These are phyloP conservation scores for Yarrowia divulgata DNA, from an alignment of 805 yeast species.

Conservation along the genomic window DNA sequence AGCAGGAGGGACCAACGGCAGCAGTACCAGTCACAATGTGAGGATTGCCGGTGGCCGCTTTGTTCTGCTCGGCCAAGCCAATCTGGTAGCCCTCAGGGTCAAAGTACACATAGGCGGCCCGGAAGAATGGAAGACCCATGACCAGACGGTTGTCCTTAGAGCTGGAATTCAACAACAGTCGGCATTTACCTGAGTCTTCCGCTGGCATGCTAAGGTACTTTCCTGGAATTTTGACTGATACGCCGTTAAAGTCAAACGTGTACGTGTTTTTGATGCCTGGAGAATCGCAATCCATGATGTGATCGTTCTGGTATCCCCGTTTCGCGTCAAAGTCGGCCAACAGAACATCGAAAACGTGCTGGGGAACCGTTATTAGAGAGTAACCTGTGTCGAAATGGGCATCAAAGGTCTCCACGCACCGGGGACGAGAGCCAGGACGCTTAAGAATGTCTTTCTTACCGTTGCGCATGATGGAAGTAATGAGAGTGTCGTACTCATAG, in stretches of 20 bases:
- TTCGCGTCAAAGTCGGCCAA: neutral
- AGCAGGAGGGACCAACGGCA: neutral
- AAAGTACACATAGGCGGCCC: conserved; percentile 20
- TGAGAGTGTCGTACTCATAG: conserved; percentile 1
- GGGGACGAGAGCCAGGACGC: conserved; percentile 20
- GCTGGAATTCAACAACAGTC: neutral
- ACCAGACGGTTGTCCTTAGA: neutral
- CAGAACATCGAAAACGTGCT: neutral
- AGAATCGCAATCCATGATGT: neutral
- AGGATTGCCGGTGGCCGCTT: neutral
- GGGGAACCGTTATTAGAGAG: neutral
- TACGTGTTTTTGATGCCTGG: neutral
- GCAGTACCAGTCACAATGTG: neutral
- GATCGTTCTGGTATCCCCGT: neutral
- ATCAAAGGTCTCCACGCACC: conserved; percentile 7
- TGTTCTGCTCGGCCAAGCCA: conserved; percentile 16
- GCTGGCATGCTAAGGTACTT: neutral
- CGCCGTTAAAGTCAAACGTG: conserved; percentile 13
- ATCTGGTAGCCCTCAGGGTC: conserved; percentile 18
- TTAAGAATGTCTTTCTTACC: neutral
- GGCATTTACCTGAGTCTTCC: neutral
- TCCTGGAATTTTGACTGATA: neutral
- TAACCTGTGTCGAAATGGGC: conserved; percentile 18
- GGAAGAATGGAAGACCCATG: conserved; percentile 25
- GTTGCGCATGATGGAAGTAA: conserved; percentile 3